Evolutionary conservation across 75 land plant genomes (phyloP).

Genomic region (Picea sitchensis): DNA sequence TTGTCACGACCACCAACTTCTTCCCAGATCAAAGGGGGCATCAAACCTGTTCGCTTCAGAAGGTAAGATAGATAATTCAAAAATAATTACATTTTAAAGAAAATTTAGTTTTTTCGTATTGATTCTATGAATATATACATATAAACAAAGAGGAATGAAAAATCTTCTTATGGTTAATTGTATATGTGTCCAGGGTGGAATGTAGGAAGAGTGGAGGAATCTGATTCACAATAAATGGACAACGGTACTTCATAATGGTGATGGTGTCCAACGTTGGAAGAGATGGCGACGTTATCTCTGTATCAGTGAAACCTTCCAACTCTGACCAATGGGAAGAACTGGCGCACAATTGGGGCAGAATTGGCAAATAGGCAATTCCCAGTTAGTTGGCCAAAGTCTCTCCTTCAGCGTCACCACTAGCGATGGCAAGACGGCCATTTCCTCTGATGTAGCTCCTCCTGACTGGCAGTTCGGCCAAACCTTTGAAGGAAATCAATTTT

Average conservation of each 20-base stretch:
- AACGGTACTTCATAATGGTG: conserved; percentile 28
- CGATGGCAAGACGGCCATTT: conserved; percentile 45
- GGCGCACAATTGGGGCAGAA: conserved; percentile 67
- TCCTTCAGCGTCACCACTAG: conserved; percentile 59
- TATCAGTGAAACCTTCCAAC: conserved; percentile 38
- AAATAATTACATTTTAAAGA: too few relatives aligned
- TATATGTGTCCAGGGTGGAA: conserved; percentile 17
- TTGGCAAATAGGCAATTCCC: conserved; percentile 47
- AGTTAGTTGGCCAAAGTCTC: conserved; percentile 45
- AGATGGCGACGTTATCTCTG: conserved; percentile 26
- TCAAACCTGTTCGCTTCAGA: too few relatives aligned
- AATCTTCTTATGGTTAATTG: too few relatives aligned
- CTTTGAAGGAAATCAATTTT: conserved; percentile 55
- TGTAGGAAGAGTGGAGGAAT: conserved; percentile 35
- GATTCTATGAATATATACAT: too few relatives aligned
- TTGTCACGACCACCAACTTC: conserved; percentile 78
- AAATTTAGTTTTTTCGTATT: too few relatives aligned
- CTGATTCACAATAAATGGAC: conserved; percentile 36
- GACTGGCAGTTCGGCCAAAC: conserved; percentile 75
- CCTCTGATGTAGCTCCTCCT: conserved; percentile 44
- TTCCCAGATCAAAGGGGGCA: conserved; percentile 81
- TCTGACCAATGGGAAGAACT: conserved; percentile 45
- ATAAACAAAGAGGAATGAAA: too few relatives aligned
- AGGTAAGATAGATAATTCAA: too few relatives aligned
- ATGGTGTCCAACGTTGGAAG: conserved; percentile 38